Evolutionary conservation across 352 stramenopile genomes (phyloP).

Genomic region (Pythium guiyangense): DNA sequence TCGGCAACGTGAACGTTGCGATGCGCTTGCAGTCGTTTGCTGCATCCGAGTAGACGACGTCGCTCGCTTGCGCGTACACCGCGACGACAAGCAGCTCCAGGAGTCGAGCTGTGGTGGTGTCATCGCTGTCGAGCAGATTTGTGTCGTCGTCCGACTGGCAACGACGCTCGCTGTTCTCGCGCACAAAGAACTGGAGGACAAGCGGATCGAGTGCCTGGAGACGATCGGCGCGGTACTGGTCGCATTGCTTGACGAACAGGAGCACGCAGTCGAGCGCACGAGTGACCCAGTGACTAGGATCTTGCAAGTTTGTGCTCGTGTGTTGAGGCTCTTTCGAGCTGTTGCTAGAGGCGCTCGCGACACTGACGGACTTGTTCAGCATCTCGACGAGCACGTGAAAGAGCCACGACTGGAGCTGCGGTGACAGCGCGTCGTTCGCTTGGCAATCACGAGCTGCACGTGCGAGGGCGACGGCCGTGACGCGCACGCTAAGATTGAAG

Average conservation of each 20-base stretch:
- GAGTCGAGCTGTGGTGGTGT: slow-evolving; percentile 6
- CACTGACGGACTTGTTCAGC: slow-evolving; percentile 34
- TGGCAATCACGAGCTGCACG: background rate
- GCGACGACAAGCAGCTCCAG: slow-evolving; percentile 13
- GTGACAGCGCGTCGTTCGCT: background rate
- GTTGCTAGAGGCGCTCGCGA: slow-evolving; percentile 18
- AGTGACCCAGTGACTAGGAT: slow-evolving; percentile 19
- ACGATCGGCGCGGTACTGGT: slow-evolving; percentile 22
- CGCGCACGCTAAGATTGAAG: slow-evolving; percentile 17
- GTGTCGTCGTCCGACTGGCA: slow-evolving; percentile 15
- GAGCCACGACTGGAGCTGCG: slow-evolving; percentile 21
- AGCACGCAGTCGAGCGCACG: slow-evolving; percentile 25
- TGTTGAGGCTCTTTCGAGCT: background rate
- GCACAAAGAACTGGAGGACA: slow-evolving; percentile 27
- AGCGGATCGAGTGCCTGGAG: slow-evolving; percentile 24
- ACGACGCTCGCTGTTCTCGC: slow-evolving; percentile 18
- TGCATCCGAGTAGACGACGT: background rate
- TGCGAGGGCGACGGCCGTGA: slow-evolving; percentile 17
- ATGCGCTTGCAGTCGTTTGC: background rate
- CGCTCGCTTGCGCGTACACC: slow-evolving; percentile 10
- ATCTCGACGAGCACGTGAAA: slow-evolving; percentile 46
- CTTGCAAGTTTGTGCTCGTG: background rate
- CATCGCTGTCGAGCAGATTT: background rate
- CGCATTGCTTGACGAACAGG: slow-evolving; percentile 30
- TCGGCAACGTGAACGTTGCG: background rate